Conservation (phyloP, 805 yeast species). For the Candida stauntonica region DNA sequence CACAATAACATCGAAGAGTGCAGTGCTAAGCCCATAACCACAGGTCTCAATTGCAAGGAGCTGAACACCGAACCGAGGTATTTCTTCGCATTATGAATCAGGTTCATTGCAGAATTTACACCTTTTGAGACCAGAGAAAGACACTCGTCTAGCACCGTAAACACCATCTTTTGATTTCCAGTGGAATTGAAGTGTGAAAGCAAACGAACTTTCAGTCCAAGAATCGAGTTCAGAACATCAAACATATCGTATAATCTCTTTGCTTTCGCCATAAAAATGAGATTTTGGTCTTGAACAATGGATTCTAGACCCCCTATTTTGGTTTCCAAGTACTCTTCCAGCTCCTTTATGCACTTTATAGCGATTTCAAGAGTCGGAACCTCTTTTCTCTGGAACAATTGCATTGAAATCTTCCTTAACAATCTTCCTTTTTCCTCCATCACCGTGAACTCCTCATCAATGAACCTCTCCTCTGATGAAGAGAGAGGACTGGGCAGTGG, state of each 20-base stretch:
- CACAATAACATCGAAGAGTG: constrained; percentile 11
- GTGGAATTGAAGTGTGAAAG: constrained; percentile 35
- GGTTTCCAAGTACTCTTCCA: constrained; percentile 30
- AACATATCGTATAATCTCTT: constrained; percentile 19
- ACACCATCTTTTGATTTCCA: constrained; percentile 28
- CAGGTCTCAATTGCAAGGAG: constrained; percentile 39
- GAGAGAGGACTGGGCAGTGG: constrained; percentile 33
- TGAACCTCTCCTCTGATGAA: constrained; percentile 33
- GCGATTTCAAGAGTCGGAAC: constrained; percentile 33
- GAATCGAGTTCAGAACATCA: constrained; percentile 27
- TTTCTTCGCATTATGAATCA: constrained; percentile 29
- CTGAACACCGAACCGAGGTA: constrained; percentile 37
- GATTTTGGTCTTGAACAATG: constrained; percentile 6
- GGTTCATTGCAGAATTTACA: constrained; percentile 28
- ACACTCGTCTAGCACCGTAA: constrained; percentile 31
- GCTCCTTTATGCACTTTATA: constrained; percentile 23
- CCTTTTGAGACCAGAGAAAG: constrained; percentile 27
- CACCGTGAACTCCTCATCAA: constrained; percentile 30
- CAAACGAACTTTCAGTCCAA: constrained; percentile 34
- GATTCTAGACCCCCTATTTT: constrained; percentile 24
- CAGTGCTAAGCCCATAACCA: constrained; percentile 4
- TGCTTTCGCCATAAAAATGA: constrained; percentile 14
- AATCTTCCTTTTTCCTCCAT: constrained; percentile 28
- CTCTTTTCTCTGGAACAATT: constrained; percentile 31
- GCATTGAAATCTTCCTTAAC: constrained; percentile 27